phyloP scores from a whole-genome alignment of 768 basidiomycete species.

The Mycena vulgaris region DNA sequence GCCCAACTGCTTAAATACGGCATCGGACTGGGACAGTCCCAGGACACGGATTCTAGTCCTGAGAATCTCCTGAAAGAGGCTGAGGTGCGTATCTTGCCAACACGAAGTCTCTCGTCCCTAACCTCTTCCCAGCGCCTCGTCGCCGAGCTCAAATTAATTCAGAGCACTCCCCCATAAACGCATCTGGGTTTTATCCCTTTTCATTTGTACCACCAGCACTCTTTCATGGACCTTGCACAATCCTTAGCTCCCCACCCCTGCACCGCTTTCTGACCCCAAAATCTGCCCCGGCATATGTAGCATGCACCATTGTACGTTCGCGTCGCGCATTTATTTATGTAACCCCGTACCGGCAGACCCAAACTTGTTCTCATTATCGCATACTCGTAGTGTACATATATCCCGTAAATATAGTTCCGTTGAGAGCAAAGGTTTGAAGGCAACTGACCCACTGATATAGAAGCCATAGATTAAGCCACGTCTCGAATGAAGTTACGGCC shows the following conservation, averaged over 20 bases:
- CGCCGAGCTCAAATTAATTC: conserved; percentile 70
- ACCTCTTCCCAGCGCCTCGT: conserved; percentile 67
- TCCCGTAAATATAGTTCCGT: too few species aligned
- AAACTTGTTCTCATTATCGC: conserved; percentile 7
- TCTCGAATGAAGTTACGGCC: background rate
- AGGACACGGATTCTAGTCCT: conserved; percentile 57
- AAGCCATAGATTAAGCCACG: background rate
- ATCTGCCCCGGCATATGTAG: conserved; percentile 23
- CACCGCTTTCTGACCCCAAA: conserved; percentile 21
- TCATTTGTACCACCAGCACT: conserved; percentile 25
- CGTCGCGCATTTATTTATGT: conserved; percentile 20
- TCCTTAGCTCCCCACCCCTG: conserved; percentile 21
- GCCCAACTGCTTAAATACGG: conserved; percentile 80
- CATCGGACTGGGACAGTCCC: conserved; percentile 68
- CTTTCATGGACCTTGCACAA: conserved; percentile 32
- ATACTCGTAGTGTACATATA: conserved; percentile 7
- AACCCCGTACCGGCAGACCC: background rate
- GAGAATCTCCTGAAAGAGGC: conserved; percentile 69
- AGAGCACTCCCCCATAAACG: conserved; percentile 38
- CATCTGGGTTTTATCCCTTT: background rate
- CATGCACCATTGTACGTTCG: conserved; percentile 14
- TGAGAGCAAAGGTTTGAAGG: too few species aligned
- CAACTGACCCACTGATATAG: too few species aligned
- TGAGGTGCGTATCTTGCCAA: conserved; percentile 58
- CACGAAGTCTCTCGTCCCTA: conserved; percentile 2